These are phyloP conservation scores for Penicillium digitatum DNA, from an alignment of 2,329 filamentous ascomycete genomes.

Conservation along the genomic window DNA sequence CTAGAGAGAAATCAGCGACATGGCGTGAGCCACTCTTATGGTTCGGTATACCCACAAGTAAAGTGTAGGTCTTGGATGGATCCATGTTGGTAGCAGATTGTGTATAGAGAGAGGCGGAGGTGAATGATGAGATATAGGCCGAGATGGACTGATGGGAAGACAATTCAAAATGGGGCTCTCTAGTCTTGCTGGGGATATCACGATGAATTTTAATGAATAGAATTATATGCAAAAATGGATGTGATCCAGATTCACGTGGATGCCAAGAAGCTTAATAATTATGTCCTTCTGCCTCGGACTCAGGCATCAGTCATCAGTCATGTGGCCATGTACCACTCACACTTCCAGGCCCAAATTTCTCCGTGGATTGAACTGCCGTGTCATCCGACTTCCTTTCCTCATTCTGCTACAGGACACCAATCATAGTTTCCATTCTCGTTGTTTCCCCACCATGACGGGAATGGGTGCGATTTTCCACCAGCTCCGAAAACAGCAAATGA, in stretches of 20 bases:
- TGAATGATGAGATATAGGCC: neutral
- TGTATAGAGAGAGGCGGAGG: neutral
- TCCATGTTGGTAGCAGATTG: neutral
- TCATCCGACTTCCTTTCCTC: neutral
- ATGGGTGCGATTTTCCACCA: conserved; percentile 43
- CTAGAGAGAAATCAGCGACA: neutral
- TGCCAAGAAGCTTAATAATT: neutral
- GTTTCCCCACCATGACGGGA: conserved; percentile 56
- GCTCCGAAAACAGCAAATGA: conserved; percentile 57
- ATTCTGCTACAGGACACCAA: conserved; percentile 43
- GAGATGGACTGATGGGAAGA: neutral
- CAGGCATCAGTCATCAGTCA: no score
- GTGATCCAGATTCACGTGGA: neutral
- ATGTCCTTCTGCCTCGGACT: neutral
- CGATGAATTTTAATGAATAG: neutral
- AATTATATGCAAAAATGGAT: neutral
- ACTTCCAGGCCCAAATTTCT: neutral
- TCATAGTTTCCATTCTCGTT: conserved; percentile 50
- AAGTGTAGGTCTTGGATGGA: neutral
- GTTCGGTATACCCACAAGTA: neutral
- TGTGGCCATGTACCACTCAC: neutral
- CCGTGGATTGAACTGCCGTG: no score
- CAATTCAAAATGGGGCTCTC: neutral
- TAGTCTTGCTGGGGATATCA: neutral
- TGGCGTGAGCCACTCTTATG: no score